A percentile compares a stretch with the other conserved stretches of the same genome.
Evolutionary conservation across 2,329 filamentous ascomycete genomes (phyloP).

Genomic region (Pyrenochaeta sp.): DNA sequence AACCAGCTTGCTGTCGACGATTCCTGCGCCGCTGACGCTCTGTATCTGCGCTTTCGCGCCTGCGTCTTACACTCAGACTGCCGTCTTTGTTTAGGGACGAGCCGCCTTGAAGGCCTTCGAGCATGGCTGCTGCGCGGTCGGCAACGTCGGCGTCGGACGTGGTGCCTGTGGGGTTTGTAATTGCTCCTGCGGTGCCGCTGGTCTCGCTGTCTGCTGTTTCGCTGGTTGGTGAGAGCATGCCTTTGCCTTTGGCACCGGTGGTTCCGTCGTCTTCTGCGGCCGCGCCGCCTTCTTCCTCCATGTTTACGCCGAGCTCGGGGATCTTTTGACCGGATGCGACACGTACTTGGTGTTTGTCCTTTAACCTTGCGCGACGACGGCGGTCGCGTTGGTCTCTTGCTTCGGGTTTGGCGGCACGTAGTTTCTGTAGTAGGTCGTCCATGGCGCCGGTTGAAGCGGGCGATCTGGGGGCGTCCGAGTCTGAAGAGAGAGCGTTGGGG

Average conservation of each 20-base stretch:
- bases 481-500: conserved; percentile 56
- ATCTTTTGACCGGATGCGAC: conserved; percentile 89
- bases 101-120: conserved; percentile 81
- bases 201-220: conserved; percentile 41
- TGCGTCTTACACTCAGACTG: conserved; percentile 64
- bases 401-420: conserved; percentile 91
- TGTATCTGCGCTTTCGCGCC: conserved; percentile 79
- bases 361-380: conserved; percentile 83
- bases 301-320: conserved; percentile 72
- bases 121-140: conserved; percentile 80
- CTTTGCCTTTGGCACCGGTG: conserved; percentile 59
- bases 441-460: conserved; percentile 86
- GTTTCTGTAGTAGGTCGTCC: conserved; percentile 93
- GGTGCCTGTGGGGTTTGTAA: background rate
- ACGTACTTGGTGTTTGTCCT: conserved; percentile 89
- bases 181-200: conserved; percentile 9
- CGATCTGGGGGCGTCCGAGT: conserved; percentile 58
- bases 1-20: conserved; percentile 53
- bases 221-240: conserved; percentile 61
- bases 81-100: conserved; percentile 59
- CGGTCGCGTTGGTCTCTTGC: conserved; percentile 88
- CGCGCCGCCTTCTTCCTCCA: conserved; percentile 50
- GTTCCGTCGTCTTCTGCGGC: conserved; percentile 27
- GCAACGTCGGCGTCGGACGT: conserved; percentile 70
- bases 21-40: conserved; percentile 75